Evolutionary conservation across 2,329 filamentous ascomycete genomes (phyloP), one percentile per base, ranked within the genome.

Genomic region (Conoideocrella luteorostrata): DNA sequence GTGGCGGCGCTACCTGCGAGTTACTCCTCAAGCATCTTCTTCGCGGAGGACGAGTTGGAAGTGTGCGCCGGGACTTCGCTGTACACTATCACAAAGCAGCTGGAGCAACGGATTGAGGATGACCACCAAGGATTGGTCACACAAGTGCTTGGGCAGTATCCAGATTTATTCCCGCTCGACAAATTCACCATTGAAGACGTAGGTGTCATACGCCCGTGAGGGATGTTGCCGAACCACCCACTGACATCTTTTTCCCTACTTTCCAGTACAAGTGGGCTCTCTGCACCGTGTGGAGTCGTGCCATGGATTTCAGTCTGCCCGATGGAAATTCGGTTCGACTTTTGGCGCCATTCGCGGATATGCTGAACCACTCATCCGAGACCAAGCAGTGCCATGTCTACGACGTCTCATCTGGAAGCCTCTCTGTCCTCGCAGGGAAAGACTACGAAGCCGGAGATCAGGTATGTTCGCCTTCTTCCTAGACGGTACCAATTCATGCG

Each of bases 181-280:
- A 52, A 60, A 49, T 61, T 63, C 46, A 54, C 53, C 38, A 54
- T 63, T 24, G 47, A 62, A 51, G 55, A 63, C 51, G 60, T 61
- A 58, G 44, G 58, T 56, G 13, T 12, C 12, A 29, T 12, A 18
- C 23, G 9, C 29, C 34, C 49, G 32, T 53, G 45, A 52, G 45
- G 46, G 20, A 26, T 29, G 22, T 26, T 37, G 28, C 21, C 28
- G 33, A 34, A 9, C 9, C 15, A 33, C 20, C 24, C 4, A 44
- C 41, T 48, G 30, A 50, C 26, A 23, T 23, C 30, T 28, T 21
- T 36, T 39, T 29, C 12, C 26, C 29, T 46, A 20, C n/a, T 48
- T 50, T 48, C 44, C 56, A 63, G 60, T 63, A 63, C 45, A 62
- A 62, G 46, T 63, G 59, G 59, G 61, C 61, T 34, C 58, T 63